Evolutionary conservation across 208 protist genomes (phyloP), one percentile per base, ranked within the genome.

Genomic region (Leishmania tarentolae): DNA sequence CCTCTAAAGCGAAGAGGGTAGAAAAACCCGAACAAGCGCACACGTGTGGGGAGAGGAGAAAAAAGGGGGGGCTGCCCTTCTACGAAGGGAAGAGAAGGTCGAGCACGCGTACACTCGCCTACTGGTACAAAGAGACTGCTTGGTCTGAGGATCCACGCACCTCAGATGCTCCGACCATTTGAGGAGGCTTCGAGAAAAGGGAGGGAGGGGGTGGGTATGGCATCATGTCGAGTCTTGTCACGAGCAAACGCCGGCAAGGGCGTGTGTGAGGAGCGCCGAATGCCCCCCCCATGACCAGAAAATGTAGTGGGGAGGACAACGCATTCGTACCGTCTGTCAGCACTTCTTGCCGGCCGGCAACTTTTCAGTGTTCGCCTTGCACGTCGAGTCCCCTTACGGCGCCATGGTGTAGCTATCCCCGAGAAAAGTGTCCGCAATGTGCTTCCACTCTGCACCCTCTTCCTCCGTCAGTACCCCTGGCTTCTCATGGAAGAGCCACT

Each of bases 381-480:
- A 44, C 47, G 5, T 31, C 2, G 17, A 0, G 0, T 57, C 17
- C 0, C 15, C 70, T 80, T 80, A 92, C 40, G 79, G 74, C 3
- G 78, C 68, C 19, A 85, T 75, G 40, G 90, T 86, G 81, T 94
- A 97, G 40, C 87, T 88, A 1, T 86, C 80, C 28, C 93, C 93
- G 3, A 97, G 73, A 83, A 87, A 96, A 0, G 84, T 84, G 0
- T 24, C 69, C 5, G 85, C 86, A 19, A 95, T 79, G 17, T 83
- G 44, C 65, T 68, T 75, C 93, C 93, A 97, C 80, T 93, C 88
- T 52, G 75, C 50, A 50, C 81, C 73, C 73, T 95, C 93, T 66
- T 74, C 84, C 31, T 42, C 66, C 57, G 87, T 88, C 65, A 96
- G 73, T 17, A 90, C 81, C 57, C 52, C 37, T 24, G 83, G 76